These are phyloP conservation scores for Tilletia setariae DNA, from an alignment of 1,284 basidiomycete genomes.

Conservation along the genomic window DNA sequence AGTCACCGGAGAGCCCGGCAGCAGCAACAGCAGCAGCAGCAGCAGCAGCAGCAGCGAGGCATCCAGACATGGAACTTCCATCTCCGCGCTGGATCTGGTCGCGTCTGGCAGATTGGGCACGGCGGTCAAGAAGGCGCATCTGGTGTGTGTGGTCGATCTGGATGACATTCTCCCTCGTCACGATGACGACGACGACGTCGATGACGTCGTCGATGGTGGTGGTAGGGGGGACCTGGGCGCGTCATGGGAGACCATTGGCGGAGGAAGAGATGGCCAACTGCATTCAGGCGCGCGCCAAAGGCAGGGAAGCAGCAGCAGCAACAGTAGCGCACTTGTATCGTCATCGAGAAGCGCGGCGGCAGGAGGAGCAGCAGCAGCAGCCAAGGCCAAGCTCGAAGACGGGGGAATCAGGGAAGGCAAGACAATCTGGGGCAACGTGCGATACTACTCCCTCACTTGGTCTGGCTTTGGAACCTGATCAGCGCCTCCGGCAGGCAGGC, in stretches of 20 bases:
- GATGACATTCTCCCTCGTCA: not conserved
- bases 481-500: not conserved
- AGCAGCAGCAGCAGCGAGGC: no score
- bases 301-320: no score
- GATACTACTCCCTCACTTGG: constrained; percentile 49
- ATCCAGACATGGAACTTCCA: not conserved
- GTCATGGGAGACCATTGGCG: no score
- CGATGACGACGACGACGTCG: not conserved
- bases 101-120: constrained; percentile 93
- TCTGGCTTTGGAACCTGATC: constrained; percentile 50
- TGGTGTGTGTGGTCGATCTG: constrained; percentile 66
- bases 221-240: no score
- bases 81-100: constrained; percentile 85
- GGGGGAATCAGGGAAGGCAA: not conserved
- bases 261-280: no score
- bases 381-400: constrained; percentile 13
- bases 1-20: no score
- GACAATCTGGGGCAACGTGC: constrained; percentile 30
- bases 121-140: constrained; percentile 92
- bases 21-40: no score
- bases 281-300: no score
- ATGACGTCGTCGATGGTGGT: no score
- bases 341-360: not conserved
- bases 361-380: constrained; percentile 10
- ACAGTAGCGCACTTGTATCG: no score